Percentiles rank a stretch among this genome's conserved stretches.
phyloP scores from a whole-genome alignment of 106 monocot species.

The Acanthochlamys bracteata region DNA sequence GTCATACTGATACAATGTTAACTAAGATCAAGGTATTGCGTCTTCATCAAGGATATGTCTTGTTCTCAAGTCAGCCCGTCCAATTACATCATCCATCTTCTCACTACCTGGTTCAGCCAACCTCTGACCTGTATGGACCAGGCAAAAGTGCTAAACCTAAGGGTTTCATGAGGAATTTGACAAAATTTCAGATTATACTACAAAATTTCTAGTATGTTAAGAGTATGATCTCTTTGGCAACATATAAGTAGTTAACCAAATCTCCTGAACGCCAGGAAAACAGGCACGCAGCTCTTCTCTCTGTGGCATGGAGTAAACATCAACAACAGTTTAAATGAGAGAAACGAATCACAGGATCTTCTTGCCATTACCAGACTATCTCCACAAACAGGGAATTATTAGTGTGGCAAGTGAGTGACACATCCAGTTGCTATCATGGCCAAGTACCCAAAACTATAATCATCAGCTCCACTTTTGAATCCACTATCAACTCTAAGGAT shows the following conservation, averaged over 20 bases:
- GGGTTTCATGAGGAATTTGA: not conserved
- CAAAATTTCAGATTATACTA: not conserved
- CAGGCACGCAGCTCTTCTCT: conserved; percentile 98
- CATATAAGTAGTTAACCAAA: conserved; percentile 94
- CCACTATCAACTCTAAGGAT: conserved; percentile 96
- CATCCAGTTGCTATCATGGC: conserved; percentile 99
- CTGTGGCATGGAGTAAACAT: conserved; percentile 20
- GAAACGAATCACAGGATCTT: not conserved
- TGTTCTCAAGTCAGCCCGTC: conserved; percentile 64
- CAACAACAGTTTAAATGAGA: not conserved
- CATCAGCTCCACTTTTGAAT: conserved; percentile 99
- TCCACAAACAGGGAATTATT: conserved; percentile 98
- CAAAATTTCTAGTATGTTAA: not conserved
- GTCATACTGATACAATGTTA: conserved; percentile 74
- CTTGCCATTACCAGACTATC: conserved; percentile 77
- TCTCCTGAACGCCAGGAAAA: conserved; percentile 99
- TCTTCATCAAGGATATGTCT: conserved; percentile 76
- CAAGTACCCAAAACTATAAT: conserved; percentile 97
- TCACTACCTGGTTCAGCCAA: conserved; percentile 88
- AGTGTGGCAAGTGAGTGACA: conserved; percentile 94
- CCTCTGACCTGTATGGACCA: conserved; percentile 67
- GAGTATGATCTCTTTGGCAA: conserved; percentile 84
- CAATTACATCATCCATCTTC: conserved; percentile 97
- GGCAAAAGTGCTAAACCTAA: not conserved
- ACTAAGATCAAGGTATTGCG: conserved; percentile 78